Conservation (phyloP, 495 filamentous ascomycete species). For the Bacidia gigantensis region DNA sequence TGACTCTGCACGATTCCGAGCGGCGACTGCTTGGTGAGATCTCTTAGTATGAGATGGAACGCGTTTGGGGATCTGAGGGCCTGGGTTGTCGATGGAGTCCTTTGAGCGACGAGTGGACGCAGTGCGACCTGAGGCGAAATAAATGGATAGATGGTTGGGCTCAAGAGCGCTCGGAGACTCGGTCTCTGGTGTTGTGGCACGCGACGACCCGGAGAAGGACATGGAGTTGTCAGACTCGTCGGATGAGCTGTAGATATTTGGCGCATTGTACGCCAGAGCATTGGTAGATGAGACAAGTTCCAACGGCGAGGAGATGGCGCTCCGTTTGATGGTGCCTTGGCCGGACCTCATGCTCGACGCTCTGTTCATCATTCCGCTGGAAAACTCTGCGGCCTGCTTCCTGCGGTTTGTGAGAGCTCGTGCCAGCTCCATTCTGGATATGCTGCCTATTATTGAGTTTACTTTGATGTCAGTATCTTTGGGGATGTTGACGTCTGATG, state of each 20-base stretch:
- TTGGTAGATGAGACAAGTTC: constrained; percentile 89
- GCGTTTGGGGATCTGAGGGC: constrained; percentile 57
- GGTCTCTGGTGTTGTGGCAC: constrained; percentile 54
- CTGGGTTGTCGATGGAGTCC: constrained; percentile 32
- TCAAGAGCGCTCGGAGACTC: constrained; percentile 45
- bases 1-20: constrained; percentile 50
- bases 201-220: constrained; percentile 41
- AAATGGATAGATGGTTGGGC: constrained; percentile 68
- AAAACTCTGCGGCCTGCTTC: constrained; percentile 34
- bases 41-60: constrained; percentile 77
- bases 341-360: constrained; percentile 34
- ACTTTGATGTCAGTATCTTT: constrained; percentile 2
- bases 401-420: constrained; percentile 54
- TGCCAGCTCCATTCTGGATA: constrained; percentile 37
- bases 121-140: constrained; percentile 47
- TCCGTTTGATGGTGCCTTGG: constrained; percentile 35
- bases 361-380: constrained; percentile 35
- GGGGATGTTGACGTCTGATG: constrained; percentile 5
- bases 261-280: constrained; percentile 87
- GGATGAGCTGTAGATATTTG: constrained; percentile 48
- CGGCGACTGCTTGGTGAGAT: constrained; percentile 44
- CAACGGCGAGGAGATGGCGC: constrained; percentile 75
- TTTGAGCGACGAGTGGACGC: constrained; percentile 22
- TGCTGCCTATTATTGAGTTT: constrained; percentile 6
- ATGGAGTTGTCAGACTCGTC: constrained; percentile 50